Evolutionary conservation across 164 flowering plant genomes (phyloP), one percentile per base, ranked within the genome.

Genomic region (Malania oleifera): DNA sequence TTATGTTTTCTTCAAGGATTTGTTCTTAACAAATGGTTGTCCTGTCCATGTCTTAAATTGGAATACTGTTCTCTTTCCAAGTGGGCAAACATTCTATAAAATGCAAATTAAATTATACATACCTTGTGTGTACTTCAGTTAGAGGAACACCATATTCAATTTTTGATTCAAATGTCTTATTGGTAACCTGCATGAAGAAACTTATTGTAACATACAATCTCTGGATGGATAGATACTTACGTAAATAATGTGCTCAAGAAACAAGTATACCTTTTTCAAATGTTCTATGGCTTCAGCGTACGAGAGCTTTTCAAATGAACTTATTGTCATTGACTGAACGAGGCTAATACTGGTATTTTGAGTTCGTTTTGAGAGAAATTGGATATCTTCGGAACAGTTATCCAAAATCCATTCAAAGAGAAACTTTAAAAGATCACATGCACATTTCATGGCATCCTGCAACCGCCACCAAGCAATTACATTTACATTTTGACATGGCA

Each of bases 111-210:
- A 22, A 46, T 19, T 12, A 61, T 50, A 7, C 58, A 59, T 75
- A 86, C 96, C 96, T 85, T 64, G 81, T 82, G 54, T 89, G 96
- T 69, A 89, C 96, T 50, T 78, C 81, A 3, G 75, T 75, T 46
- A 95, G 73, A 58, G 78, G 59, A 48, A 60, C 59, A 11, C 96
- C 96, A 82, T 80, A 83, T 52, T 84, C 79, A 25, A 76, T 40
- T 51, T 79, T 65, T 17, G 55, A 60, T 61, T 77, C 74, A 54
- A 79, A 77, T 58, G 40, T 66, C 69, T 75, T 81, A 8, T 66
- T 79, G 6, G 73, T 67, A 47, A 65, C 81, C 95, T 89, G 78
- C n/a, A 60, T 27, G 19, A 7, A 11, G 53, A 77, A 50, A 23
- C 37, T 28, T 2, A 44, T 12, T 8, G 31, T 22, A 17, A 48